Percentiles rank a stretch among this genome's conserved stretches.
Evolutionary conservation across 768 basidiomycete species (phyloP).

Genomic region (Agaricus bisporus): DNA sequence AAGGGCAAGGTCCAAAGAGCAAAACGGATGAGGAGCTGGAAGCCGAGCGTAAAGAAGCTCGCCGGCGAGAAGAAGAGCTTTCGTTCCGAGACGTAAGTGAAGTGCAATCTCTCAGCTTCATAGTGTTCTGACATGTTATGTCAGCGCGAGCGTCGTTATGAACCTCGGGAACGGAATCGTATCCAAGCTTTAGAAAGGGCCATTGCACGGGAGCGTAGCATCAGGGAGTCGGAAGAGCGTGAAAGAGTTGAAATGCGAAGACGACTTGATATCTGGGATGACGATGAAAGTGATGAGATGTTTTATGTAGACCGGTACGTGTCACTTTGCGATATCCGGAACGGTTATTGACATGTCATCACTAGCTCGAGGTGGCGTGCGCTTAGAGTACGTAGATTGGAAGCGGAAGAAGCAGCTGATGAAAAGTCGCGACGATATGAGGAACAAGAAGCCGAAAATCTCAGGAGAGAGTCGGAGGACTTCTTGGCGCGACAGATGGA

Average conservation of each 20-base stretch:
- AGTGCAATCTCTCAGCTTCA: not conserved
- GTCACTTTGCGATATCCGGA: not conserved
- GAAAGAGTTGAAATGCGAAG: conserved; percentile 77
- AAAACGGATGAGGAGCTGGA: conserved; percentile 91
- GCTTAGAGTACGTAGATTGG: conserved; percentile 61
- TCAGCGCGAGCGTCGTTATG: conserved; percentile 92
- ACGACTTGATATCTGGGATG: conserved; percentile 84
- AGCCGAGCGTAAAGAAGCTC: conserved; percentile 67
- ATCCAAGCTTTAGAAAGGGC: conserved; percentile 73
- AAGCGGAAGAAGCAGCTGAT: conserved; percentile 80
- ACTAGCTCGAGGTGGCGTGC: conserved; percentile 81
- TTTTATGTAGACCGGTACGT: conserved; percentile 89
- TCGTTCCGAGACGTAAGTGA: conserved; percentile 80
- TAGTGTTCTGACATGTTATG: conserved; percentile 4
- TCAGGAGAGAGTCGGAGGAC: conserved; percentile 86
- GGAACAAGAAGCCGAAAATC: conserved; percentile 79
- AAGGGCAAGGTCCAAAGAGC: conserved; percentile 24
- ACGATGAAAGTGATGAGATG: conserved; percentile 86
- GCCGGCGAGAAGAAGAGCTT: conserved; percentile 73
- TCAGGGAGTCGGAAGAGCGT: conserved; percentile 72
- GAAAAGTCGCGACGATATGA: conserved; percentile 77
- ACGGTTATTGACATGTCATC: not conserved
- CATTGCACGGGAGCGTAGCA: conserved; percentile 63
- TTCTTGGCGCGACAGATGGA: conserved; percentile 94
- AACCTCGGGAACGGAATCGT: conserved; percentile 80